These are phyloP conservation scores for Salix arbutifolia DNA, from an alignment of 345 rosid genomes.

Conservation along the genomic window DNA sequence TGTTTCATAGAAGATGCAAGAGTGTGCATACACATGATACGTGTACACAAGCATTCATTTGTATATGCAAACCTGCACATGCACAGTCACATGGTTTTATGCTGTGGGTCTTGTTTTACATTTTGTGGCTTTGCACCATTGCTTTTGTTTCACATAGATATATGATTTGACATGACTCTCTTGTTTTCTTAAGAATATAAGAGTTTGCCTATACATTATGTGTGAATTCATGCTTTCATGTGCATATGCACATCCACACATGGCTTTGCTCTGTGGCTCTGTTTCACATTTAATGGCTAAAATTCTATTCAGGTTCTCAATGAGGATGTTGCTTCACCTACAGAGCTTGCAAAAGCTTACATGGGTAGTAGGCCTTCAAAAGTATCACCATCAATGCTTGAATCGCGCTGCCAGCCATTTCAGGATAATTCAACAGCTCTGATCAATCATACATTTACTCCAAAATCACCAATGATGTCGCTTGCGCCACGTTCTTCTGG, in stretches of 20 bases:
- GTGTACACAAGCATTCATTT: neutral
- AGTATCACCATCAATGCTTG: constrained; percentile 53
- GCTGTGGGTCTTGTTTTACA: neutral
- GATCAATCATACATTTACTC: constrained; percentile 32
- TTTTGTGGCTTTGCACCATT: neutral
- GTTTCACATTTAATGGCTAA: constrained; percentile 20
- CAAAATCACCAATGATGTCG: constrained; percentile 47
- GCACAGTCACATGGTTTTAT: neutral
- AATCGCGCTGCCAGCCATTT: constrained; percentile 36
- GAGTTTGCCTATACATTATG: neutral
- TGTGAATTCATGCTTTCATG: neutral
- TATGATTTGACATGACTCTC: neutral
- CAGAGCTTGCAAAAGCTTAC: constrained; percentile 94
- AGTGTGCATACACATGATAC: neutral
- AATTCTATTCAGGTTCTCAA: constrained; percentile 52
- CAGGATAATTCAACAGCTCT: constrained; percentile 43
- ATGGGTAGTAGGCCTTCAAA: constrained; percentile 84
- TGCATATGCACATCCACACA: neutral
- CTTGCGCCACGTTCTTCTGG: constrained; percentile 49
- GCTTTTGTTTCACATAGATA: neutral
- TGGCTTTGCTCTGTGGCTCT: neutral
- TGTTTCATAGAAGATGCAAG: neutral
- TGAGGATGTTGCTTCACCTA: constrained; percentile 74
- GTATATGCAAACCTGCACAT: neutral
- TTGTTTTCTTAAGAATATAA: neutral